Base-by-base conservation (phyloP, 2,329 filamentous ascomycete species). In the Plectosphaerella plurivora region DNA sequence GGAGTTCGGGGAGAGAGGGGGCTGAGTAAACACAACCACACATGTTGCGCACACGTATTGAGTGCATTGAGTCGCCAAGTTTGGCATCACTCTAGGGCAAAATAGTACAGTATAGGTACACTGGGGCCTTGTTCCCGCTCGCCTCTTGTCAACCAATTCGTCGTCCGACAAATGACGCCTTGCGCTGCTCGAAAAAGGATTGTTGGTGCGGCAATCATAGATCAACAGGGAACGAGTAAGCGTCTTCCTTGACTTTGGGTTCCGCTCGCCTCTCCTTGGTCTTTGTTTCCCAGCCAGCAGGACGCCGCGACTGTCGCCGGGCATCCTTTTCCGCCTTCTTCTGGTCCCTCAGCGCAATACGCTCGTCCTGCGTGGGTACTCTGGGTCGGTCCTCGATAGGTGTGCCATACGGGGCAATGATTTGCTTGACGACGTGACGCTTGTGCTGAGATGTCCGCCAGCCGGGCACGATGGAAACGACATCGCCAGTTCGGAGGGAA, bases 1-100 rank as follows among this genome's bases (percentile, higher is more conserved):
- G 65, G 88, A 96, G 66, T 99, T 94, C 76, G 94, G 94, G 45
- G 94, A 99, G 71, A 76, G 93, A 41, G 93, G 91, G 36, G 91
- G 91, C 28, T 33, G 28, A 33, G 18, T 96, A 71, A 68, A 41
- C 15, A 41, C 37, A 41, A 36, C 20, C 3, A 18, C 39, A 16
- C 16, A 36, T 15, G n/a, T 9, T 37, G 14, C 12, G 8, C 8
- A 24, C 44, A 36, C 39, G 42, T 18, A 16, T 24, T 37, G 41
- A 7, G 8, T 3, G n/a, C 10, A 18, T 2, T 14, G 9, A 41
- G 15, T 15, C 41, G 15, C n/a, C 10, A n/a, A 12, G n/a, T 12
- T 12, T n/a, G 11, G 18, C 11, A 6, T 44, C 10, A 3, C 10
- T 44, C 11, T 44, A 20, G n/a, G 11, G 7, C n/a, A 20, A 20